phyloP scores from a whole-genome alignment of 306 rosid genomes.

The Castanopsis chinensis region DNA sequence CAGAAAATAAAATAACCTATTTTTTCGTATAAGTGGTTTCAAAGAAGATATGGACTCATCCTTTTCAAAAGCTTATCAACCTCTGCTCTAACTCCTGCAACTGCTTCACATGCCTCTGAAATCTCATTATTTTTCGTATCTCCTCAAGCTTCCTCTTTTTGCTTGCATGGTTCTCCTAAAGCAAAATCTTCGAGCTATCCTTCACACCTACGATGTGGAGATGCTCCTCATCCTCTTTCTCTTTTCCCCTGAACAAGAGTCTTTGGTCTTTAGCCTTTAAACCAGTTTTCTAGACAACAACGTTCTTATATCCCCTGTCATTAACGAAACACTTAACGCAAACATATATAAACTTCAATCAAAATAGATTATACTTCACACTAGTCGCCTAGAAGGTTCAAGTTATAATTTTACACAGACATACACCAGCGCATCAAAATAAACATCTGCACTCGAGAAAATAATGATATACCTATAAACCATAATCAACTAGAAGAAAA shows the following conservation, averaged over 20 bases:
- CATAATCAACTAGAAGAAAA: background rate
- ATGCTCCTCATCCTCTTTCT: conserved; percentile 64
- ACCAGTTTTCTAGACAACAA: conserved; percentile 58
- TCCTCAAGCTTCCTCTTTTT: conserved; percentile 59
- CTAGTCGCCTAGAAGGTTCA: conserved; percentile 3
- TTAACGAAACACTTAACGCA: conserved; percentile 17
- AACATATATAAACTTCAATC: conserved; percentile 14
- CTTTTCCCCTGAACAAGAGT: conserved; percentile 69
- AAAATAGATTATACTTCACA: conserved; percentile 3
- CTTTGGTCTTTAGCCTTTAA: conserved; percentile 63
- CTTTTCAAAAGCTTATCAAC: conserved; percentile 74
- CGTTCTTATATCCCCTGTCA: conserved; percentile 69
- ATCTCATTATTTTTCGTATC: conserved; percentile 40
- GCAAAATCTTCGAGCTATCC: conserved; percentile 66
- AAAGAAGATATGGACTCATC: conserved; percentile 34
- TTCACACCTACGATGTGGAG: conserved; percentile 72
- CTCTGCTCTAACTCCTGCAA: conserved; percentile 64
- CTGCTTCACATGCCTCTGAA: conserved; percentile 51
- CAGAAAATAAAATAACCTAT: conserved; percentile 11
- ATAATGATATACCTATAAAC: background rate
- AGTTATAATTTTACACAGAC: background rate
- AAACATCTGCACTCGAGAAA: background rate
- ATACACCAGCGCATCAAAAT: background rate
- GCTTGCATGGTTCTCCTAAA: conserved; percentile 54
- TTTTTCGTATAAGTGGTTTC: background rate